Evolutionary conservation across 805 yeast species (phyloP).

Genomic region (Nakazawaea ernobii): DNA sequence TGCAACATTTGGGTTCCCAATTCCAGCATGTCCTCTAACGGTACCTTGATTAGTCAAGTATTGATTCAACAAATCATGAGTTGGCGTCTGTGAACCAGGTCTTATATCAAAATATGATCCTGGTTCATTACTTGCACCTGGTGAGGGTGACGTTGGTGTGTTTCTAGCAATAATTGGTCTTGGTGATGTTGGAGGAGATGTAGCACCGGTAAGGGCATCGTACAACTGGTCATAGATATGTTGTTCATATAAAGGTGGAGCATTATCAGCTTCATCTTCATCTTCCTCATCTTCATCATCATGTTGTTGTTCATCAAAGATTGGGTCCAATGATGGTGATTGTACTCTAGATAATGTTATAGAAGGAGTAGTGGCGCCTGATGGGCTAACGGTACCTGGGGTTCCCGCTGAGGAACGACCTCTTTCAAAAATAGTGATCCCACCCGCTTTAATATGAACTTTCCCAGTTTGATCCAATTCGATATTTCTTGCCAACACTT

Average conservation of each 20-base stretch:
- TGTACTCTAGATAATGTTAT: not conserved
- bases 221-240: slow-evolving; percentile 32
- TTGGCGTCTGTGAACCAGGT: slow-evolving; percentile 7
- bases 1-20: slow-evolving; percentile 6
- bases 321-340: slow-evolving; percentile 4
- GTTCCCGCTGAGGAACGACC: not conserved
- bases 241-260: slow-evolving; percentile 39
- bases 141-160: not conserved
- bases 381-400: not conserved
- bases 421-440: slow-evolving; percentile 9
- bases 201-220: slow-evolving; percentile 24
- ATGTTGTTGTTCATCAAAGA: slow-evolving; percentile 11
- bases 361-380: not conserved
- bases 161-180: slow-evolving; percentile 7
- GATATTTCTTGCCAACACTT: slow-evolving; percentile 20
- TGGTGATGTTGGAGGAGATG: slow-evolving; percentile 15
- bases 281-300: slow-evolving; percentile 14
- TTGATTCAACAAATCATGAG: slow-evolving; percentile 7
- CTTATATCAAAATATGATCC: slow-evolving; percentile 8
- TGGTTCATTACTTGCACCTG: slow-evolving; percentile 1
- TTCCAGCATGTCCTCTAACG: slow-evolving; percentile 6
- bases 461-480: slow-evolving; percentile 20
- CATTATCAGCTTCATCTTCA: slow-evolving; percentile 16
- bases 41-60: slow-evolving; percentile 4
- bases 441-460: slow-evolving; percentile 19